Percentiles rank a stretch among this genome's conserved stretches.
Evolutionary conservation across 441 rosid species (phyloP).

Genomic region (Biscutella auriculata): DNA sequence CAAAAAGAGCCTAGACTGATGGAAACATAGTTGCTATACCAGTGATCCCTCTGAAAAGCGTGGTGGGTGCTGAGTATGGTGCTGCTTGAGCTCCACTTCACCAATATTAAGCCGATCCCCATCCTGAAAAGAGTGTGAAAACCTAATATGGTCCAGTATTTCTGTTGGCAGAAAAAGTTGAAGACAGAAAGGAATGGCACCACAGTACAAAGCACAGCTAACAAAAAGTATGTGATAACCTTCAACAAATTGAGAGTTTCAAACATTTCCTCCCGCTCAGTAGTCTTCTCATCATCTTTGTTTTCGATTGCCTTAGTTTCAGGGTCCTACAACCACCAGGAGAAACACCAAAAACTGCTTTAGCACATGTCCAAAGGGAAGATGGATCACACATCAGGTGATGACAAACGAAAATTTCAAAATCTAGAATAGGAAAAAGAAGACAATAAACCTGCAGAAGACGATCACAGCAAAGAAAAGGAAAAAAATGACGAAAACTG

Average conservation of each 20-base stretch:
- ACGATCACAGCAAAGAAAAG: not conserved
- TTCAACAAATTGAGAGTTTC: slow-evolving; percentile 46
- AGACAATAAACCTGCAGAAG: slow-evolving; percentile 1
- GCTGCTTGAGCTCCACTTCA: slow-evolving; percentile 63
- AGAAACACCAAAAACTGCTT: not conserved
- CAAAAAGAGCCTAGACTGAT: not conserved
- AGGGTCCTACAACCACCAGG: slow-evolving; percentile 40
- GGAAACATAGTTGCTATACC: slow-evolving; percentile 34
- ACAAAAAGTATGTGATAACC: slow-evolving; percentile 28
- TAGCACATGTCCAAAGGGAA: slow-evolving; percentile 3
- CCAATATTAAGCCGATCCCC: slow-evolving; percentile 49
- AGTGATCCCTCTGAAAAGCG: slow-evolving; percentile 90
- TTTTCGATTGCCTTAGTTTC: slow-evolving; percentile 42
- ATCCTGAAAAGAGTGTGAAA: slow-evolving; percentile 31
- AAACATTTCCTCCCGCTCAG: slow-evolving; percentile 37
- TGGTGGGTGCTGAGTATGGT: slow-evolving; percentile 70
- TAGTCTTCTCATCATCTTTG: slow-evolving; percentile 33
- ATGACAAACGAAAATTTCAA: slow-evolving; percentile 1
- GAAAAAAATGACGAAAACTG: not conserved
- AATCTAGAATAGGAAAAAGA: not conserved
- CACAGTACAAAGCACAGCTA: not conserved
- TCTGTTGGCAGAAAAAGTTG: not conserved
- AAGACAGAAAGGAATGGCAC: slow-evolving; percentile 1
- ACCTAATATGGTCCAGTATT: not conserved
- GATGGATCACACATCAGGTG: not conserved